Evolutionary conservation across 2,329 filamentous ascomycete genomes (phyloP).

Genomic region (Penicillium sp.): DNA sequence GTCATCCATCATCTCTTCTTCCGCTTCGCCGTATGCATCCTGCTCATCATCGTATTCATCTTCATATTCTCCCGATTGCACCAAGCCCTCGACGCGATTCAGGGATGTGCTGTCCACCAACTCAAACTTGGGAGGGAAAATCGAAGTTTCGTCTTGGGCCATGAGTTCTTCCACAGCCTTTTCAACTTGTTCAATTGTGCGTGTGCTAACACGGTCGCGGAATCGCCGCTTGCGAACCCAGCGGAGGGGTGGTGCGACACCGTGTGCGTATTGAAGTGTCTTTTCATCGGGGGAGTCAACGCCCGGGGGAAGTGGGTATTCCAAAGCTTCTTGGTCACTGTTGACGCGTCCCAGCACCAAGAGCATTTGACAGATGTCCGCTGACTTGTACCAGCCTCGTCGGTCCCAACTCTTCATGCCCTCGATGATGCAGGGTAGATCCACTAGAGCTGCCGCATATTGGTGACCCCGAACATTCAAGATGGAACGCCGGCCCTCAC

Average conservation of each 20-base stretch:
- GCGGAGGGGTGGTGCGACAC: conserved; percentile 83
- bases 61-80: conserved; percentile 50
- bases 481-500: conserved; percentile 69
- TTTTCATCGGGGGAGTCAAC: conserved; percentile 59
- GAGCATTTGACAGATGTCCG: conserved; percentile 87
- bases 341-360: conserved; percentile 69
- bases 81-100: conserved; percentile 44
- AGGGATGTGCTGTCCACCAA: conserved; percentile 57
- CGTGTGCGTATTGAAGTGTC: conserved; percentile 76
- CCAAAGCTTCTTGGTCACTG: conserved; percentile 65
- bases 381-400: conserved; percentile 82
- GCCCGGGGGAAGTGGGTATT: conserved; percentile 68
- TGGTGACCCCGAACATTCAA: conserved; percentile 67
- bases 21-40: conserved; percentile 51
- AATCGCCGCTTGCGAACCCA: conserved; percentile 80
- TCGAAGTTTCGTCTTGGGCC: conserved; percentile 63
- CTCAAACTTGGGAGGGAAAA: conserved; percentile 61
- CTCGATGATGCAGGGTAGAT: conserved; percentile 83
- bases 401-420: conserved; percentile 93
- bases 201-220: conserved; percentile 76
- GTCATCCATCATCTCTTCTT: conserved; percentile 45
- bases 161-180: conserved; percentile 73
- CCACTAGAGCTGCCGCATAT: conserved; percentile 77
- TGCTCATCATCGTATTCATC: conserved; percentile 51
- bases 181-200: conserved; percentile 83